phyloP scores from a whole-genome alignment of 2,329 filamentous ascomycete genomes.

The Talaromyces sp. region DNA sequence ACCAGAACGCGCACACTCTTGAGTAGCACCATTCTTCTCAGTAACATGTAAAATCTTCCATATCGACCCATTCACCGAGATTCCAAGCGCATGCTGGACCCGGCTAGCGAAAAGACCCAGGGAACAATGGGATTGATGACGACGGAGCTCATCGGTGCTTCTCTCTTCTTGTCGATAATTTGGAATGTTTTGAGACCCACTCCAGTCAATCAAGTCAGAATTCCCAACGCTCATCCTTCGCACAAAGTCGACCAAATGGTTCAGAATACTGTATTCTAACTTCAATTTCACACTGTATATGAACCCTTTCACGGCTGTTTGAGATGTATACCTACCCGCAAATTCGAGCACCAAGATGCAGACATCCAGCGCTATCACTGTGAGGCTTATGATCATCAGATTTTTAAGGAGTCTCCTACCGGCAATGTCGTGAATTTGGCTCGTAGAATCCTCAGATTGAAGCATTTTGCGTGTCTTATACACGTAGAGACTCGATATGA shows the following conservation, averaged over 20 bases:
- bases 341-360: slow-evolving; percentile 11
- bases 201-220: neutral
- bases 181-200: neutral
- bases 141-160: neutral
- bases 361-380: slow-evolving; percentile 11
- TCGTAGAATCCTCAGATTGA: neutral
- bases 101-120: neutral
- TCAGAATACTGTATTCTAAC: slow-evolving; percentile 15
- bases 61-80: neutral
- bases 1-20: too few relatives aligned
- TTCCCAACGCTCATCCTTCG: neutral
- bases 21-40: neutral
- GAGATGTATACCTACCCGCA: slow-evolving; percentile 11
- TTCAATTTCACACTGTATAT: slow-evolving; percentile 20
- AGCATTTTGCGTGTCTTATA: slow-evolving; percentile 43
- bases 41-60: neutral
- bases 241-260: neutral
- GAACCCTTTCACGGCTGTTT: slow-evolving; percentile 13
- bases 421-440: neutral
- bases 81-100: neutral
- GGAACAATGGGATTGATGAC: neutral
- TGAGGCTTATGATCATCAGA: slow-evolving; percentile 9
- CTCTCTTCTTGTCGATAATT: neutral
- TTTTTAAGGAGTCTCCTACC: slow-evolving; percentile 8
- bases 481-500: slow-evolving; percentile 55